Evolutionary conservation across 345 rosid genomes (phyloP).

Genomic region (Melaleuca quinquenervia): DNA sequence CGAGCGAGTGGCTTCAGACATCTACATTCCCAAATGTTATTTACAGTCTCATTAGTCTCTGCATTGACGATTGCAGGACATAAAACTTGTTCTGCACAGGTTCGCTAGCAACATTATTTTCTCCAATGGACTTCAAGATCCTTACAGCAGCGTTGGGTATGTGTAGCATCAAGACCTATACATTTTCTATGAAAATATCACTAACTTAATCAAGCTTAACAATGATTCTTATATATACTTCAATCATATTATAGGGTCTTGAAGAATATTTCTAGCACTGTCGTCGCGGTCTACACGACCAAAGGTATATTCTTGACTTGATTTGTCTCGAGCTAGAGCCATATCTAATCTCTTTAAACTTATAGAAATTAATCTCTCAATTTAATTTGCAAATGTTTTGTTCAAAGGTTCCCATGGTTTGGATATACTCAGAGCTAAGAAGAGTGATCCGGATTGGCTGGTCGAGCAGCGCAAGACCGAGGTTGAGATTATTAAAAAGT

Average conservation of each 20-base stretch:
- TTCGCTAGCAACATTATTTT: conserved; percentile 53
- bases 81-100: conserved; percentile 23
- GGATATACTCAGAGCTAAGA: conserved; percentile 4
- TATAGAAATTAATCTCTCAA: neutral
- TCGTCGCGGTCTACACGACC: conserved; percentile 13
- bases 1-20: neutral
- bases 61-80: conserved; percentile 13
- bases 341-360: neutral
- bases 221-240: neutral
- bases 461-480: conserved; percentile 14
- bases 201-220: neutral
- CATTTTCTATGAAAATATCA: neutral
- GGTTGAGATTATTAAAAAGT: conserved; percentile 1
- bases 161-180: neutral
- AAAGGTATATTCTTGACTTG: conserved; percentile 10
- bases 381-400: neutral
- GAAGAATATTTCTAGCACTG: conserved; percentile 21
- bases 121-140: conserved; percentile 51
- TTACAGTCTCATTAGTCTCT: neutral
- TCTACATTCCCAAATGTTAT: neutral
- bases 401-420: conserved; percentile 22
- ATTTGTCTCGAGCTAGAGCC: neutral
- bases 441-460: conserved; percentile 19
- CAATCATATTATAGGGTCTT: conserved; percentile 15
- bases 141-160: conserved; percentile 47